Evolutionary conservation across 2,329 filamentous ascomycete genomes (phyloP).

Genomic region (Penicillium psychrosexuale): DNA sequence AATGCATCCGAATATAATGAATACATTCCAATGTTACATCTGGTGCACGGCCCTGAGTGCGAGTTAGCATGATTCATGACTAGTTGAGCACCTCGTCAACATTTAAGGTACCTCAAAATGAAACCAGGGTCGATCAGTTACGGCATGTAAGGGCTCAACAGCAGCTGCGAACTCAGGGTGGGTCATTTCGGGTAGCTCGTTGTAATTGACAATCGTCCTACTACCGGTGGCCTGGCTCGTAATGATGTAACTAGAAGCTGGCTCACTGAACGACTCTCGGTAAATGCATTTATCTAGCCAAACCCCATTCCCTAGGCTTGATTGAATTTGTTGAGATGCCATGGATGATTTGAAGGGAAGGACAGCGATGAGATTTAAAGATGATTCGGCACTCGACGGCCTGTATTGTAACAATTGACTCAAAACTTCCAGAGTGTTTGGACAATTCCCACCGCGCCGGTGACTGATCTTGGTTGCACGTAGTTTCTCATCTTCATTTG

Average conservation of each 20-base stretch:
- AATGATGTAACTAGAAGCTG: constrained; percentile 68
- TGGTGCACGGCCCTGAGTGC: constrained; percentile 59
- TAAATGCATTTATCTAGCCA: constrained; percentile 59
- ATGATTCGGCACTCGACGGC: constrained; percentile 6
- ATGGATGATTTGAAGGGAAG: constrained; percentile 55
- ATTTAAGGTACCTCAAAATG: constrained; percentile 61
- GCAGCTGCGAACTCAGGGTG: constrained; percentile 57
- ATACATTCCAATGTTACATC: constrained; percentile 61
- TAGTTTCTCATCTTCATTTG: constrained; percentile 68
- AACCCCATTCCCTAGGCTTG: constrained; percentile 53
- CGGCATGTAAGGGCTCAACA: constrained; percentile 35
- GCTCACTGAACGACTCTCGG: constrained; percentile 52
- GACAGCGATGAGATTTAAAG: constrained; percentile 42
- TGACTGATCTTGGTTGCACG: constrained; percentile 59
- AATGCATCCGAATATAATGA: constrained; percentile 49
- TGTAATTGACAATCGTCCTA: constrained; percentile 69
- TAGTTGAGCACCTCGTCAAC: not conserved
- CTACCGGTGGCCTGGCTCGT: constrained; percentile 58
- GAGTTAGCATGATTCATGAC: not conserved
- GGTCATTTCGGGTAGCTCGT: constrained; percentile 66
- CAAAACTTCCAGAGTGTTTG: constrained; percentile 69
- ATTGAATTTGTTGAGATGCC: constrained; percentile 52
- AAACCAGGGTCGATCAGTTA: constrained; percentile 53
- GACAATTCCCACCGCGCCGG: constrained; percentile 69
- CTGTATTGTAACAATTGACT: constrained; percentile 54